These are phyloP conservation scores for Carex pumila DNA, from an alignment of 176 grass and related monocot species.

Conservation along the genomic window DNA sequence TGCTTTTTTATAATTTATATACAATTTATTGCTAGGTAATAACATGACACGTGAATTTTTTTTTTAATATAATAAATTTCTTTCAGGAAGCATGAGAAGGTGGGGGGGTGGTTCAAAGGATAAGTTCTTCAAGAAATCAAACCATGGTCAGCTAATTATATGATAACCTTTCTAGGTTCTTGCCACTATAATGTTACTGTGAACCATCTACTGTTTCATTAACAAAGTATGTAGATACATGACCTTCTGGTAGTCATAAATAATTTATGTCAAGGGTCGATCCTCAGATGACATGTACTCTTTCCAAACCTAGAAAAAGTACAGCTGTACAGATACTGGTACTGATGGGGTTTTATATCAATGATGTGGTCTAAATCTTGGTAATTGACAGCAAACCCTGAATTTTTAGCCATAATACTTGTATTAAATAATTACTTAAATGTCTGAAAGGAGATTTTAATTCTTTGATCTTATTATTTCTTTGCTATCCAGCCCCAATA, in stretches of 20 bases:
- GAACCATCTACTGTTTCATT: conserved; percentile 17
- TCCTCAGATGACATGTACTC: background rate
- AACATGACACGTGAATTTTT: background rate
- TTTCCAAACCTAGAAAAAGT: background rate
- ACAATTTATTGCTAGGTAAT: conserved; percentile 18
- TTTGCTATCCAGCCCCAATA: conserved; percentile 54
- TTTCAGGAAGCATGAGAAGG: conserved; percentile 85
- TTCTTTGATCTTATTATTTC: conserved; percentile 24
- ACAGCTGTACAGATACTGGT: conserved; percentile 1
- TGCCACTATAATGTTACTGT: background rate
- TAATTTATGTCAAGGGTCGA: background rate
- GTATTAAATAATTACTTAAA: background rate
- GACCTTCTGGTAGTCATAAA: background rate
- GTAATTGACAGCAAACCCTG: conserved; percentile 1
- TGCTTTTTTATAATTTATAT: conserved; percentile 24
- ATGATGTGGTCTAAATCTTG: background rate
- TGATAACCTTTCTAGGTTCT: conserved; percentile 2
- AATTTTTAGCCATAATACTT: background rate
- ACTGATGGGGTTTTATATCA: background rate
- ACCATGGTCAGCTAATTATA: conserved; percentile 51
- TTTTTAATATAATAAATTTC: conserved; percentile 12
- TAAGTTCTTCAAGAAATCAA: conserved; percentile 65
- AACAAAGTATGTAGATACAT: conserved; percentile 1
- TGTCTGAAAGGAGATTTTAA: background rate
- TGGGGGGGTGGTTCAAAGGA: conserved; percentile 78